Base-by-base conservation (phyloP, 208 protist genomes). In the Leishmania tropica region DNA sequence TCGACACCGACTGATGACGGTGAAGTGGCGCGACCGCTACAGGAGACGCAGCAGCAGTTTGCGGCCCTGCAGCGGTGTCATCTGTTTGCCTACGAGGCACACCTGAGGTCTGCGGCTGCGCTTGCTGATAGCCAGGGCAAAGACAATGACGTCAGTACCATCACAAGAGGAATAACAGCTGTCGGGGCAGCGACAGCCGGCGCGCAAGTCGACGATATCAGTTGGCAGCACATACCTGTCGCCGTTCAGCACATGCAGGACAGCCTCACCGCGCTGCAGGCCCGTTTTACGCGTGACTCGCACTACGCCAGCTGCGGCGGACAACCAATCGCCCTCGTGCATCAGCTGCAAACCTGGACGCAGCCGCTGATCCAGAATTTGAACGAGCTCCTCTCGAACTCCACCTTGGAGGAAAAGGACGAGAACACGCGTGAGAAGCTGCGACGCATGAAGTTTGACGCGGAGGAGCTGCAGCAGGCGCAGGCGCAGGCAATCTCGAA, bases 401-500 rank as follows among this genome's bases (percentile, higher is more conserved):
- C 67, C 1, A 75, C 88, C 3, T 76, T 95, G 24, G 87, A 92
- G 51, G 75, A 73, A 7, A 71, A 88, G 1, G 87, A 79, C n/a
- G 88, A 95, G 48, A 83, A 79, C n/a, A 81, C 77, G 54, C 87
- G 88, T 10, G 94, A 97, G 78, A 83, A 91, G 64, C 83, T 96
- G 67, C 88, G 88, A 11, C 94, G 94, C 73, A 86, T 92, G 31
- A 74, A 81, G 28, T 97, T 97, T 71, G 93, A 96, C 70, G 85
- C 90, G 3, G 87, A 96, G 54, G 91, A 94, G 84, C 87, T 93
- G 56, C 87, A 91, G 80, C 91, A 93, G 65, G 88, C 89, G 53
- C 94, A 97, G 81, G 85, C 92, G 79, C 81, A 94, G 60, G 94
- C 94, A 60, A 92, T 96, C 56, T 82, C 81, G 2, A 89, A 92